These are phyloP conservation scores for Alternaria consortialis DNA, from an alignment of 2,329 filamentous ascomycete genomes.

Conservation along the genomic window DNA sequence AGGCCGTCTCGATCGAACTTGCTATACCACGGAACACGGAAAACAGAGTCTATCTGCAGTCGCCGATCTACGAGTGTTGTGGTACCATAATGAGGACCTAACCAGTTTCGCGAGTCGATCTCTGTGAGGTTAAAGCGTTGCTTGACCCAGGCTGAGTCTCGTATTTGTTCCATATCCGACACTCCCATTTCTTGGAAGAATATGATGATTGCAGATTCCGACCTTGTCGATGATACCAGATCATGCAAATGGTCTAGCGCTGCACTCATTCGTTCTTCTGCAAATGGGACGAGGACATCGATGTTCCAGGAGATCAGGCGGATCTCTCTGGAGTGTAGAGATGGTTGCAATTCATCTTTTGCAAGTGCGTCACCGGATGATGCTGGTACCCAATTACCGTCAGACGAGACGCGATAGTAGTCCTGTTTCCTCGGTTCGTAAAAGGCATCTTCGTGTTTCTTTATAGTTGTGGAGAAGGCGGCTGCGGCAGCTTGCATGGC, in stretches of 20 bases:
- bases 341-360: background rate
- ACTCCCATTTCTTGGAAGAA: conserved; percentile 64
- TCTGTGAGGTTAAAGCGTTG: conserved; percentile 61
- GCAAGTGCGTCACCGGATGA: background rate
- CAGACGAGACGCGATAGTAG: background rate
- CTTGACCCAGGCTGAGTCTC: conserved; percentile 58
- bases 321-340: conserved; percentile 19
- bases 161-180: conserved; percentile 58
- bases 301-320: conserved; percentile 60
- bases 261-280: conserved; percentile 52
- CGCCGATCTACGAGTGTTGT: conserved; percentile 61
- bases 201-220: conserved; percentile 51
- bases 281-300: conserved; percentile 54
- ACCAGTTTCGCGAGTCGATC: conserved; percentile 56
- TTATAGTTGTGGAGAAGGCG: background rate
- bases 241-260: conserved; percentile 53
- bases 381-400: conserved; percentile 4
- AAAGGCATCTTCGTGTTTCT: conserved; percentile 7
- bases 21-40: conserved; percentile 62
- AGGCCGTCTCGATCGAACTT: conserved; percentile 63
- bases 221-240: conserved; percentile 32
- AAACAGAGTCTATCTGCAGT: conserved; percentile 56
- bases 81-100: conserved; percentile 61
- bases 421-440: conserved; percentile 28
- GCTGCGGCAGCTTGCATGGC: background rate